These are phyloP conservation scores for Mycena vitilis DNA, from an alignment of 768 basidiomycete genomes.

Conservation along the genomic window DNA sequence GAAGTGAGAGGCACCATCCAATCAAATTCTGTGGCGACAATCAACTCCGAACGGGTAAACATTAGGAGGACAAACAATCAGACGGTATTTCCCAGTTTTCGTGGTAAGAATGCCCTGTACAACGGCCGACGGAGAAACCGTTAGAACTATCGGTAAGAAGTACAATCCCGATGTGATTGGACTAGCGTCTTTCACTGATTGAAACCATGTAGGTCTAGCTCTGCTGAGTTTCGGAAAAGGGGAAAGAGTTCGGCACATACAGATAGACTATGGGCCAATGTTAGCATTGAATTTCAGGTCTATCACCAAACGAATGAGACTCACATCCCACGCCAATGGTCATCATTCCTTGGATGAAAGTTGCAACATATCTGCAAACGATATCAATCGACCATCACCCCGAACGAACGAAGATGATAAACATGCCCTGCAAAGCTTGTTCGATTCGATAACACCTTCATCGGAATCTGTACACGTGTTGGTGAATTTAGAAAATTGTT, in stretches of 20 bases:
- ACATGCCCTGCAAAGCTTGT: slow-evolving; percentile 4
- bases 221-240: neutral
- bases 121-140: slow-evolving; percentile 51
- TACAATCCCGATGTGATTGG: slow-evolving; percentile 51
- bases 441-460: slow-evolving; percentile 5
- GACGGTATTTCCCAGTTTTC: slow-evolving; percentile 40
- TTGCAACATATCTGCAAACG: slow-evolving; percentile 1
- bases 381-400: neutral
- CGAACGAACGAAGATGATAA: too few species aligned
- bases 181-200: slow-evolving; percentile 48
- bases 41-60: neutral
- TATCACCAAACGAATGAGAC: neutral
- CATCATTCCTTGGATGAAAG: slow-evolving; percentile 15
- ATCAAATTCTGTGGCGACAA: neutral
- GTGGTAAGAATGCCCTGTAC: slow-evolving; percentile 46
- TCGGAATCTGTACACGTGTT: neutral
- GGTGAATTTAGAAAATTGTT: neutral
- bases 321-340: slow-evolving; percentile 4
- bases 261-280: slow-evolving; percentile 3
- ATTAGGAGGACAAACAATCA: slow-evolving; percentile 35
- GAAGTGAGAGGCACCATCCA: slow-evolving; percentile 44
- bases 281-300: neutral
- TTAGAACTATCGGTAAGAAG: slow-evolving; percentile 46
- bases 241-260: neutral
- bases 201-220: slow-evolving; percentile 44